phyloP scores from a whole-genome alignment of 352 stramenopile genomes.

The Globisporangium takayamanum region DNA sequence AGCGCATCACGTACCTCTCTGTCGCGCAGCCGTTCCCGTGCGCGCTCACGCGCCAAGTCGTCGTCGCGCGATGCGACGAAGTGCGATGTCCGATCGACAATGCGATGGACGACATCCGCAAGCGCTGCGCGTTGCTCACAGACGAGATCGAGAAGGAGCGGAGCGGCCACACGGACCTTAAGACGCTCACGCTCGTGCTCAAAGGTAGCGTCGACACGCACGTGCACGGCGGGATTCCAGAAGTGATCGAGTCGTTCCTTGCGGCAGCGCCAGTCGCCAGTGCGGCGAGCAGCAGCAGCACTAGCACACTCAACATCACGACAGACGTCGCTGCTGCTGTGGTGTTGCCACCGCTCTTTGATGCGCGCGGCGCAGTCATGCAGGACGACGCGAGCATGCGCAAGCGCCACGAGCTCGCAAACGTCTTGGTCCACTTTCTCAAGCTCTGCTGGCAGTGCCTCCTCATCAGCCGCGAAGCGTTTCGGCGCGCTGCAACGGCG shows the following conservation, averaged over 20 bases:
- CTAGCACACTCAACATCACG: too few species aligned
- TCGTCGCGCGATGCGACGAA: constrained; percentile 31
- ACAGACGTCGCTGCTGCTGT: neutral
- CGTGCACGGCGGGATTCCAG: constrained; percentile 64
- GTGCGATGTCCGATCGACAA: constrained; percentile 64
- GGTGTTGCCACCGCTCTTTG: constrained; percentile 17
- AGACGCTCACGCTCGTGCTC: constrained; percentile 69
- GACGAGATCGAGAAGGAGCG: constrained; percentile 52
- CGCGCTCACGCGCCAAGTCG: constrained; percentile 36
- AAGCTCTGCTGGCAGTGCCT: constrained; percentile 49
- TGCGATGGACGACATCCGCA: constrained; percentile 71
- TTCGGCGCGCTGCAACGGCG: constrained; percentile 18
- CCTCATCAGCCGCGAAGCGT: constrained; percentile 54
- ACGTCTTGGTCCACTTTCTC: constrained; percentile 52
- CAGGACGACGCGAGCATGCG: constrained; percentile 16
- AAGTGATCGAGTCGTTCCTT: constrained; percentile 71
- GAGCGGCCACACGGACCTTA: constrained; percentile 42
- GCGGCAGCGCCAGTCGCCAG: neutral
- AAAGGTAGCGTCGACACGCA: constrained; percentile 80
- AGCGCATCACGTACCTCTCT: constrained; percentile 48
- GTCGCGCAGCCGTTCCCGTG: constrained; percentile 44
- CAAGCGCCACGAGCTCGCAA: constrained; percentile 42
- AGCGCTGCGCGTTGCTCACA: constrained; percentile 45
- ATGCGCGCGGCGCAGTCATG: constrained; percentile 32
- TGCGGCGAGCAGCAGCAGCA: neutral